Conservation (phyloP, 1,284 basidiomycete species). For the Vanrija sp. region DNA sequence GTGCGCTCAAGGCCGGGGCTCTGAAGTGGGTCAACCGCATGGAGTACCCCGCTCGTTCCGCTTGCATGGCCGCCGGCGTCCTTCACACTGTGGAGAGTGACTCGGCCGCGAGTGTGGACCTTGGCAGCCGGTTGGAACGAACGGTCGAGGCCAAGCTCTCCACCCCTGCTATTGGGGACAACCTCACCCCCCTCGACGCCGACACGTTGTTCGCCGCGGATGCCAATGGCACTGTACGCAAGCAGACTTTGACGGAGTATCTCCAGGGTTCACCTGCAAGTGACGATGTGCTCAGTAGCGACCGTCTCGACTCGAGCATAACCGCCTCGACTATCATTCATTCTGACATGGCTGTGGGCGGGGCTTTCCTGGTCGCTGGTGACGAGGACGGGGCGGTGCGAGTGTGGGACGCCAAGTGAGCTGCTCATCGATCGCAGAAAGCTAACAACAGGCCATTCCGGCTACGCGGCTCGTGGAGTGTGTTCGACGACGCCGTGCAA, state of each 20-base stretch:
- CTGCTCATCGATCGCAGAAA: background rate
- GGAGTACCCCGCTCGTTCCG: conserved; percentile 2
- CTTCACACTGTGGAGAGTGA: background rate
- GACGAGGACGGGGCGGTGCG: conserved; percentile 45
- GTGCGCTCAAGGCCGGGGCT: background rate
- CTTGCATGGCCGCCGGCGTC: background rate
- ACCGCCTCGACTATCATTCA: conserved; percentile 24
- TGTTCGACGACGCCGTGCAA: conserved; percentile 52
- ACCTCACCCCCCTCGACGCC: conserved; percentile 12
- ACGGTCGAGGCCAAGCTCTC: background rate
- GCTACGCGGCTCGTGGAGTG: conserved; percentile 32
- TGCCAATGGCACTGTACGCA: conserved; percentile 5
- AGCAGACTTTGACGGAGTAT: conserved; percentile 15
- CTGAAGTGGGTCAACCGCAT: conserved; percentile 3
- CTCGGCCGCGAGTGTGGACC: conserved; percentile 4
- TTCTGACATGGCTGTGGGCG: conserved; percentile 1
- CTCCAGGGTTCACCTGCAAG: conserved; percentile 4
- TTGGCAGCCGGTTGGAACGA: conserved; percentile 4
- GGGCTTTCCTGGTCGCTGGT: conserved; percentile 32
- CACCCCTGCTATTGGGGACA: background rate
- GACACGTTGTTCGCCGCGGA: conserved; percentile 10
- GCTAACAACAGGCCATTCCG: conserved; percentile 20
- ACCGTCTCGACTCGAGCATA: conserved; percentile 33
- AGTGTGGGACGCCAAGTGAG: conserved; percentile 39
- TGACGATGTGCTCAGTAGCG: conserved; percentile 4